A percentile compares a stretch with the other conserved stretches of the same genome.
Conservation (phyloP, 2,329 filamentous ascomycete genomes). For the Alternaria triticimaculans region DNA sequence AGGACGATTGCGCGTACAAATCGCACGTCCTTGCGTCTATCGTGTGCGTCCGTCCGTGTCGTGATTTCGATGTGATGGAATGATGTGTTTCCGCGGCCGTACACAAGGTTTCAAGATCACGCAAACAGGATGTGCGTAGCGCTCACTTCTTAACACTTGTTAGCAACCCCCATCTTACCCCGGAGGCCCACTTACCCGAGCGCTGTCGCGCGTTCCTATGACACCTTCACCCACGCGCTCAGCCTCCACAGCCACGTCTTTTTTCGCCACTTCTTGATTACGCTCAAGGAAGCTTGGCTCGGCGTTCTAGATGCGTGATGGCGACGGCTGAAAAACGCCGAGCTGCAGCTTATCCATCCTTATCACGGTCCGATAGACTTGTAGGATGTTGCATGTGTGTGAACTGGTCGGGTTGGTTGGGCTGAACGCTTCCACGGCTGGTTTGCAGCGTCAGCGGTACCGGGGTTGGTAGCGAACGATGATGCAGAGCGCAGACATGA, state of each 20-base stretch:
- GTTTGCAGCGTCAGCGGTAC: background rate
- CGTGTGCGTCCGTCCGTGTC: background rate
- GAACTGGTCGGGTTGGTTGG: background rate
- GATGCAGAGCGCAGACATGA: background rate
- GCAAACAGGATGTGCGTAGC: background rate
- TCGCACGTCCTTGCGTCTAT: background rate
- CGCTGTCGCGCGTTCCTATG: constrained; percentile 11
- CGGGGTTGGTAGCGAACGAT: background rate
- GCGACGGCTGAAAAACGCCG: background rate
- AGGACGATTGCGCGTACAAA: background rate
- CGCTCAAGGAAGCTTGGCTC: background rate
- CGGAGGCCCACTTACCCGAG: background rate
- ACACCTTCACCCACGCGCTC: constrained; percentile 10
- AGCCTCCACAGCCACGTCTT: constrained; percentile 26
- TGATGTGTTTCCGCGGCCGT: background rate
- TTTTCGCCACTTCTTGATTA: background rate
- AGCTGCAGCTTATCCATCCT: background rate
- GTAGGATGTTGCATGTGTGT: background rate
- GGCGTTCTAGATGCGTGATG: background rate
- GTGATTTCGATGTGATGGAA: background rate
- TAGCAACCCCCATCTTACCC: background rate
- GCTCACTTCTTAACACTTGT: background rate
- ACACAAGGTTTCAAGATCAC: background rate
- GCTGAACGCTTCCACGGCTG: background rate
- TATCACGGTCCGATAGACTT: background rate